These are phyloP conservation scores for Brasenia schreberi DNA, from an alignment of 164 flowering plant genomes.

Conservation along the genomic window DNA sequence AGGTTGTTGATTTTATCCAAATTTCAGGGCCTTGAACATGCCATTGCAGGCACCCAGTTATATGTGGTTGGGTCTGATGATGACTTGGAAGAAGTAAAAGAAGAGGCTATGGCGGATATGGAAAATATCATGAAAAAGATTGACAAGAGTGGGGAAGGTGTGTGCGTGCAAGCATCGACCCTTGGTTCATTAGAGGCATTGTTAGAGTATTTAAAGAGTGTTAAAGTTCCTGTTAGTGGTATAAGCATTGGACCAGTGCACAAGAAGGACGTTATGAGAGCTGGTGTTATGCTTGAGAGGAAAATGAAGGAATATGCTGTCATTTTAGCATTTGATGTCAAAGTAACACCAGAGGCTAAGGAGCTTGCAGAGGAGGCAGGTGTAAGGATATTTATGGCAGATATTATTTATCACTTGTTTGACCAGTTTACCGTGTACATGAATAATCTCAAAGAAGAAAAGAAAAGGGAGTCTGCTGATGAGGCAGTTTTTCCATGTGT, in stretches of 20 bases:
- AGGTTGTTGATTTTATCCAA: not conserved
- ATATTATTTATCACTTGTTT: conserved; percentile 88
- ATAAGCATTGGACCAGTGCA: conserved; percentile 96
- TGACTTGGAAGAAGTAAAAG: conserved; percentile 68
- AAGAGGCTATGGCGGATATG: conserved; percentile 80
- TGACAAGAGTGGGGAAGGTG: conserved; percentile 94
- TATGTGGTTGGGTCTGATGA: conserved; percentile 84
- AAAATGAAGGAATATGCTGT: conserved; percentile 78
- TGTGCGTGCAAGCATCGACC: conserved; percentile 94
- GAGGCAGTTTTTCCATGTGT: conserved; percentile 99
- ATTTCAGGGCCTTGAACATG: conserved; percentile 89
- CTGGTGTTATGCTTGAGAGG: conserved; percentile 98
- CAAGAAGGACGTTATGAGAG: conserved; percentile 93
- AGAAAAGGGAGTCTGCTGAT: conserved; percentile 81
- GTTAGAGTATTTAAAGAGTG: conserved; percentile 85
- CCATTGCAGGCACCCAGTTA: conserved; percentile 86
- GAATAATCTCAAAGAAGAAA: conserved; percentile 86
- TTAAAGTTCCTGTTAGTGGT: conserved; percentile 87
- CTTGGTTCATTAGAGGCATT: conserved; percentile 97
- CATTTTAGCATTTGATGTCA: conserved; percentile 94
- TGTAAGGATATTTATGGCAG: conserved; percentile 84
- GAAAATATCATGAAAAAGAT: conserved; percentile 74
- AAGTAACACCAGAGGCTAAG: conserved; percentile 91
- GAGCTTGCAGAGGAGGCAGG: conserved; percentile 91
- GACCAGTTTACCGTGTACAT: conserved; percentile 96